Evolutionary conservation across 441 rosid genomes (phyloP).

Genomic region (Pelargonium cotyledonis): DNA sequence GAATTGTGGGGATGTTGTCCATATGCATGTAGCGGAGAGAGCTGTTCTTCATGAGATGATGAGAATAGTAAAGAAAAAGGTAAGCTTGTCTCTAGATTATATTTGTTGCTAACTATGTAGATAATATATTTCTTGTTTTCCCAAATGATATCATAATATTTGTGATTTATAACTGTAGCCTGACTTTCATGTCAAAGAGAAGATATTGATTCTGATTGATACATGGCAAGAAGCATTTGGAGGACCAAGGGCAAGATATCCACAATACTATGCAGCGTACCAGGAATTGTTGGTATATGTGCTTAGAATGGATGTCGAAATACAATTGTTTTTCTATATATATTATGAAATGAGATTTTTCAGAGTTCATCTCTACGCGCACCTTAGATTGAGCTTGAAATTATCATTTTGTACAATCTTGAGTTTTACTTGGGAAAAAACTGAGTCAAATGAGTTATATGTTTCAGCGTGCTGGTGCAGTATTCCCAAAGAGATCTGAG

Average conservation of each 20-base stretch:
- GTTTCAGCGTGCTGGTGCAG: constrained; percentile 96
- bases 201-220: constrained; percentile 76
- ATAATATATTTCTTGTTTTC: constrained; percentile 4
- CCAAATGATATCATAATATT: constrained; percentile 26
- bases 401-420: too few species aligned
- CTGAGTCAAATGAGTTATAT: constrained; percentile 20
- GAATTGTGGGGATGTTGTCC: constrained; percentile 96
- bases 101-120: constrained; percentile 16
- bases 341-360: too few species aligned
- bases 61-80: constrained; percentile 85
- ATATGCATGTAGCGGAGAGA: constrained; percentile 95
- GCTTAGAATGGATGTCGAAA: constrained; percentile 12
- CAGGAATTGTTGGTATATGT: constrained; percentile 83
- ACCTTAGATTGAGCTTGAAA: too few species aligned
- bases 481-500: constrained; percentile 89
- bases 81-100: constrained; percentile 27
- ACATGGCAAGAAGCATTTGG: constrained; percentile 99
- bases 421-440: too few species aligned
- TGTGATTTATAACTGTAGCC: constrained; percentile 50
- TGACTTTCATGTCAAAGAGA: constrained; percentile 84
- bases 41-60: constrained; percentile 95
- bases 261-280: constrained; percentile 89
- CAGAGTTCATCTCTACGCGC: too few species aligned
- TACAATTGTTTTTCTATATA: too few species aligned
- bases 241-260: constrained; percentile 89